phyloP scores from a whole-genome alignment of 2,329 filamentous ascomycete species.

The Alternaria rosae region DNA sequence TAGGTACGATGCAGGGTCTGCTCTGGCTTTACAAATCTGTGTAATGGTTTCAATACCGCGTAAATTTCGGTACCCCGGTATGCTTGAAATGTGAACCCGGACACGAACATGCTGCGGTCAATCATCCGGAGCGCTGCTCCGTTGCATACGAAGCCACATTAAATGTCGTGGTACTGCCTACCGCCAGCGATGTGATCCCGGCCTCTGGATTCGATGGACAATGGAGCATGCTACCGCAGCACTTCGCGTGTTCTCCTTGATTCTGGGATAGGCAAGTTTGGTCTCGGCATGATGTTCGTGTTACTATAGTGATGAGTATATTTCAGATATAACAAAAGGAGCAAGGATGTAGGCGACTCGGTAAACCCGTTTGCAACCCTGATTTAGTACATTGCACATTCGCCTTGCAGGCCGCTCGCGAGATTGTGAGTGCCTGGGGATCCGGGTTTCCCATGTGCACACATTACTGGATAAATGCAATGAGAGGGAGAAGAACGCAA shows the following conservation, averaged over 20 bases:
- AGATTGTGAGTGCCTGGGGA: background rate
- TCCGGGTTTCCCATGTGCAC: background rate
- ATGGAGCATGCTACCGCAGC: constrained; percentile 5
- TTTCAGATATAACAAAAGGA: constrained; percentile 16
- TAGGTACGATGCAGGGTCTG: constrained; percentile 10
- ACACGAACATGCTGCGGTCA: background rate
- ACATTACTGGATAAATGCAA: constrained; percentile 1
- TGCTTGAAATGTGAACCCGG: background rate
- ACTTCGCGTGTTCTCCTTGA: constrained; percentile 10
- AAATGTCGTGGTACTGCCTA: background rate
- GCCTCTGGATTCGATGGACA: background rate
- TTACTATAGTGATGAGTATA: constrained; percentile 14
- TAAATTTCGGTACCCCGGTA: background rate
- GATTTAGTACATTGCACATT: constrained; percentile 22
- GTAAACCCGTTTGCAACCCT: constrained; percentile 18
- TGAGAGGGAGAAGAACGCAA: background rate
- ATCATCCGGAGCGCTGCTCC: background rate
- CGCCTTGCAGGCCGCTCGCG: background rate
- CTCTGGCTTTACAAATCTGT: background rate
- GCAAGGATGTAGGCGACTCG: constrained; percentile 17
- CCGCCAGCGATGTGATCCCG: background rate
- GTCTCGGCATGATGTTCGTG: constrained; percentile 5
- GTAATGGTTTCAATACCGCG: background rate
- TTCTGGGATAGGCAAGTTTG: constrained; percentile 8
- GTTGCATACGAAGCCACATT: background rate